Base-by-base conservation (phyloP, 2,329 filamentous ascomycete genomes). In the Trichoderma sp. region DNA sequence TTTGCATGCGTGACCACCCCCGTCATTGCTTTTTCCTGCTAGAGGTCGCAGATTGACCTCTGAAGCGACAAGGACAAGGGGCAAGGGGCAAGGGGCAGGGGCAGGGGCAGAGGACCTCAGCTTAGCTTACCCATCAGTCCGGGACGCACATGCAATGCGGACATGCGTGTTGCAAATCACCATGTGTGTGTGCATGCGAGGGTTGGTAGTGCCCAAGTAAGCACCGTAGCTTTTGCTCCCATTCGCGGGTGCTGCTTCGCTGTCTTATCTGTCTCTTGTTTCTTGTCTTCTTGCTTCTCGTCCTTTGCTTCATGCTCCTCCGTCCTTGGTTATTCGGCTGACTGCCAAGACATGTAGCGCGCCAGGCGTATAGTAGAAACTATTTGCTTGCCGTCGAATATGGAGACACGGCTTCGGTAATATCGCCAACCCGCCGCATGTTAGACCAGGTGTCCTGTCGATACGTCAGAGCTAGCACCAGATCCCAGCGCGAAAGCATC, bases 91-190 rank as follows among this genome's bases (percentile, higher is more conserved):
- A 3, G n/a, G 47, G 43, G 4, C 56, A 61, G 58, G 58, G 68
- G 18, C 53, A 43, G 24, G 18, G 30, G 32, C 64, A 56, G 47
- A 51, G 43, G 43, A 51, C 43, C 64, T 67, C 24, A 51, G 61
- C 34, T 51, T 69, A 69, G 66, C 66, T 69, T 69, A 69, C 66
- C 56, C 56, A 69, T 69, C 56, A 58, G 66, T 11, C 60, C 56
- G 66, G 66, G n/a, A 60, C 66, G 66, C 66, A 69, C 66, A 69
- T 60, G 56, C 64, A 67, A 67, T 60, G 34, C 32, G 32, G 56
- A 53, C 43, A 60, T 56, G 53, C 66, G 43, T 53, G 28, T 57
- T 34, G 65, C 53, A 64, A 47, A 65, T 32, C 61, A 28, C 61
- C 61, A 47, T 64, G 61, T 65, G 62, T 43, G 47, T 53, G 28